Percentiles rank a stretch among this genome's conserved stretches.
phyloP scores from a whole-genome alignment of 805 yeast species.

The Sugiyamaella floridensis region DNA sequence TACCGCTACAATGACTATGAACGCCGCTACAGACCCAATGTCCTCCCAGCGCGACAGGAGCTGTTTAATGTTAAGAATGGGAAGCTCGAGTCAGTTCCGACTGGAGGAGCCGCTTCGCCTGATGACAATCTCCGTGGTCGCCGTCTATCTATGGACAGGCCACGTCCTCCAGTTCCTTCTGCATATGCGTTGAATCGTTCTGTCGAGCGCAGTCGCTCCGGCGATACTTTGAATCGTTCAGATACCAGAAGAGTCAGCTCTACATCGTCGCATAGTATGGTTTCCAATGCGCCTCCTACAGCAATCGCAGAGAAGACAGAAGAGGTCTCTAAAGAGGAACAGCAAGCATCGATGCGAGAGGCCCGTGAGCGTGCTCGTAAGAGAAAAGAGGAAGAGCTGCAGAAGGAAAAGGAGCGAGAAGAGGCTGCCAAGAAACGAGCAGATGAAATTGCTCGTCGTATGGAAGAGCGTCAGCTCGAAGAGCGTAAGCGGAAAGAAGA shows the following conservation, averaged over 20 bases:
- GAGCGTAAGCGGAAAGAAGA: constrained; percentile 7
- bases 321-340: constrained; percentile 22
- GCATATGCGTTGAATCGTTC: background rate
- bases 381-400: constrained; percentile 31
- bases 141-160: background rate
- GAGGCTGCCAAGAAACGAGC: constrained; percentile 26
- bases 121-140: background rate
- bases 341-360: constrained; percentile 30
- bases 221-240: background rate
- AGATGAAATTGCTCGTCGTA: constrained; percentile 25
- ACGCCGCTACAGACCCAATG: constrained; percentile 17
- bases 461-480: constrained; percentile 18
- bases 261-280: background rate
- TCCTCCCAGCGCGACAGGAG: constrained; percentile 21
- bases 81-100: constrained; percentile 17
- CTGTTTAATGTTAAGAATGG: constrained; percentile 22
- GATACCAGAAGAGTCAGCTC: background rate
- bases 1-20: constrained; percentile 22
- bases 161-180: background rate
- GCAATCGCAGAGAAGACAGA: background rate
- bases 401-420: constrained; percentile 24
- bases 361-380: constrained; percentile 30
- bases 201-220: background rate
- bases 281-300: too few species aligned
- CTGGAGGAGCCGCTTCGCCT: background rate